A percentile compares a stretch with the other conserved stretches of the same genome.
These are phyloP conservation scores for Ganoderma leucocontextum DNA, from an alignment of 1,284 basidiomycete species.

Conservation along the genomic window DNA sequence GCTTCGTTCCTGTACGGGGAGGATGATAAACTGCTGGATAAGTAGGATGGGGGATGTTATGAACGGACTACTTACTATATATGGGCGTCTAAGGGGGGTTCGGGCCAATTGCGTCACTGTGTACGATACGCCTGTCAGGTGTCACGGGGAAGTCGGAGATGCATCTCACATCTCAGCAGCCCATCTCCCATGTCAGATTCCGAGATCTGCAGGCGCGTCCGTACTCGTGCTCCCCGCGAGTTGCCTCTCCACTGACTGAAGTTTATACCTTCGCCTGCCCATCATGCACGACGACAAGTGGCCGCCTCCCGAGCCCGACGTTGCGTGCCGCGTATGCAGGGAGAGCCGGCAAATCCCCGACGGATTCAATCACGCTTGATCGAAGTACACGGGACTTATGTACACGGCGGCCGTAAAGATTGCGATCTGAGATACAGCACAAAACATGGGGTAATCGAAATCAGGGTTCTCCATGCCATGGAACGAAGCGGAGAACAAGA, in stretches of 20 bases:
- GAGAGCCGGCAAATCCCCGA: conserved; percentile 5
- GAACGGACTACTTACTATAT: too few species aligned
- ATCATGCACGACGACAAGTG: not conserved
- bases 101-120: conserved; percentile 8
- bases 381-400: not conserved
- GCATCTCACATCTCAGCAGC: conserved; percentile 1
- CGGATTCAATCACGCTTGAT: conserved; percentile 8
- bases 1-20: conserved; percentile 25
- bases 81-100: not conserved
- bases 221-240: not conserved
- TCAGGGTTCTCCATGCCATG: not conserved
- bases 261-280: not conserved
- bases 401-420: not conserved
- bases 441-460: conserved; percentile 6
- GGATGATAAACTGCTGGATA: too few species aligned
- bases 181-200: conserved; percentile 5
- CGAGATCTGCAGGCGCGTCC: conserved; percentile 1
- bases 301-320: not conserved
- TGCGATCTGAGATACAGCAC: conserved; percentile 7
- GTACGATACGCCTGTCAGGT: conserved; percentile 17
- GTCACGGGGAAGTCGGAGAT: conserved; percentile 11
- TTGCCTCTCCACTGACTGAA: not conserved
- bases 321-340: not conserved
- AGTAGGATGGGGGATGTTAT: too few species aligned
- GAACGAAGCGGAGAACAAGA: conserved; percentile 3